Evolutionary conservation across 768 basidiomycete genomes (phyloP).

Genomic region (Tricholoma terreum): DNA sequence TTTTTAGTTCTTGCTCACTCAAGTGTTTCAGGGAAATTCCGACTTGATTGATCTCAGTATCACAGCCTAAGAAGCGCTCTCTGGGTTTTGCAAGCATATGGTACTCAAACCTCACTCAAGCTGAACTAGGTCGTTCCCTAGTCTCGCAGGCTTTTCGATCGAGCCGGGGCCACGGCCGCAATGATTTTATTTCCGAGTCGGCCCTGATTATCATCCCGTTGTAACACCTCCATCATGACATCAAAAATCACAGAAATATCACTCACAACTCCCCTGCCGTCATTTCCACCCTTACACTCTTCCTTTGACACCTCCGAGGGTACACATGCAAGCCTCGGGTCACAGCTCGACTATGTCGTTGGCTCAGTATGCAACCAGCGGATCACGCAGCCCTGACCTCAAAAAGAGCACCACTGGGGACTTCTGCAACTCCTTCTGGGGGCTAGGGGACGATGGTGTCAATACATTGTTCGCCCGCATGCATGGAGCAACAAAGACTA

Average conservation of each 20-base stretch:
- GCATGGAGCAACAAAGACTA: conserved; percentile 78
- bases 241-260: neutral
- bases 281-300: neutral
- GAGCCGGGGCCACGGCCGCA: too few species aligned
- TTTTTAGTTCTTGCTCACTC: too few species aligned
- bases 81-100: too few species aligned
- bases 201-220: neutral
- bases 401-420: conserved; percentile 45
- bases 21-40: too few species aligned
- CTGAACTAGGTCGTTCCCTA: neutral
- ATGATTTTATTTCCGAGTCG: too few species aligned
- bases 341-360: neutral
- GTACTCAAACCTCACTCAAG: too few species aligned
- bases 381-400: neutral
- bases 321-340: neutral
- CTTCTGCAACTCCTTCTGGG: conserved; percentile 99
- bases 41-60: too few species aligned
- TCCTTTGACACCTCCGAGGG: neutral
- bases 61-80: too few species aligned
- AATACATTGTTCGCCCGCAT: conserved; percentile 87
- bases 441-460: conserved; percentile 76
- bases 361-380: neutral
- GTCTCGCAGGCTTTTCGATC: neutral
- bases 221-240: neutral
- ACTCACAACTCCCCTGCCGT: neutral